Evolutionary conservation across 2,329 filamentous ascomycete genomes (phyloP), one percentile per base, ranked within the genome.

Genomic region (Atkinsonella hypoxylon): DNA sequence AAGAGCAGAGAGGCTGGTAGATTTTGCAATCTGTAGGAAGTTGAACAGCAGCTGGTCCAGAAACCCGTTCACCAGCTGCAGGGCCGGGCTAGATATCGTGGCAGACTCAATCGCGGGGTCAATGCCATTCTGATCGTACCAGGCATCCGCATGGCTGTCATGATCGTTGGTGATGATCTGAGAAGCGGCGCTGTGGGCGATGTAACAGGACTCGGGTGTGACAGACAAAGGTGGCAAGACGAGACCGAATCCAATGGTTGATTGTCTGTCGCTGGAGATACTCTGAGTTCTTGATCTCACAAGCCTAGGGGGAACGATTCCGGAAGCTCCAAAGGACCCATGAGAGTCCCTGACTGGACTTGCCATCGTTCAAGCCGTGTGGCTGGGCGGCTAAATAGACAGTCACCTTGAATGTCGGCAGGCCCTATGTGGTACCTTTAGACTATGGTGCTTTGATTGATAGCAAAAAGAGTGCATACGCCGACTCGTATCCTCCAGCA

Each of bases 1-100:
- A 53, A 97, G 77, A 2, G 82, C 77, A 8, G 78, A 70, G 9
- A 97, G 74, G 2, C 82, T 81, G 0, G 89, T 94, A 2, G 89
- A 89, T 59, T 84, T 83, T 17, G 91, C 83, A 12, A 81, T 73
- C 26, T 82, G 81, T n/a, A 98, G 79, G 55, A 97, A 86, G 61
- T 88, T 91, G 72, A 90, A 95, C 6, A 98, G 77, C 4, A 97
- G 75, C 63, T 96, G 88, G 65, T 98, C 93, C 55, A 98, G 79
- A 63, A 98, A 98, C 60, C 79, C 82, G 69, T 98, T 98, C 62
- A 96, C 79, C 10, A 95, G 77, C 41, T 77, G 75, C 38, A 97
- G 72, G 0, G 93, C 87, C 30, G 78, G 76, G 2, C 77, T 73
- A 1, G 89, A 84, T 51, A 95, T 86, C 46, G 85, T 65, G 17